phyloP scores from a whole-genome alignment of 352 stramenopile species.

The Phytopythium aichiense region DNA sequence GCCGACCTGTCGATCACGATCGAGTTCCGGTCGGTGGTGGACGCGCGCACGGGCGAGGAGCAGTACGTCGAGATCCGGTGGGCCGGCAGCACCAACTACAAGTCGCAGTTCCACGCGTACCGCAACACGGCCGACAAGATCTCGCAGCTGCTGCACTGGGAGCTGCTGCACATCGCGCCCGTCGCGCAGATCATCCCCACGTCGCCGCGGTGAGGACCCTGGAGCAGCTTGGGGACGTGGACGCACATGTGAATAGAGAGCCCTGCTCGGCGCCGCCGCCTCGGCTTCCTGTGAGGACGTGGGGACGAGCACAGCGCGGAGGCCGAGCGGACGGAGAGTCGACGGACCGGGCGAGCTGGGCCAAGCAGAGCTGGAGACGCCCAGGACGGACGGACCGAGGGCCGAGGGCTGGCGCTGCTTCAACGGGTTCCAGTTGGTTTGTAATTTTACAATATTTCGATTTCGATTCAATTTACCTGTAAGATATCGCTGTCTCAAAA shows the following conservation, averaged over 20 bases:
- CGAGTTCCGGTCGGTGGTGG: constrained; percentile 15
- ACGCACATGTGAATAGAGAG: too few species aligned
- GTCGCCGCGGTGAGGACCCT: constrained; percentile 2
- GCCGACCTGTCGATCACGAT: constrained; percentile 22
- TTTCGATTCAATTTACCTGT: too few species aligned
- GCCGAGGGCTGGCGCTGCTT: background rate
- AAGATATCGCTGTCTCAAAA: too few species aligned
- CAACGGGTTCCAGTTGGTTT: background rate
- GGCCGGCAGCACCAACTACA: constrained; percentile 25
- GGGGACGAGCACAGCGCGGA: too few species aligned
- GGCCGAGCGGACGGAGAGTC: too few species aligned
- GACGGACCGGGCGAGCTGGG: too few species aligned
- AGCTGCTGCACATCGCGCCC: constrained; percentile 13
- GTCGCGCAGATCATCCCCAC: constrained; percentile 21
- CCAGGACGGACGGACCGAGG: background rate
- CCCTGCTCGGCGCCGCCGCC: too few species aligned
- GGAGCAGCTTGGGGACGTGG: too few species aligned
- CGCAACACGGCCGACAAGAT: constrained; percentile 21
- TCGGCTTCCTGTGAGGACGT: constrained; percentile 4
- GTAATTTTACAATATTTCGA: background rate
- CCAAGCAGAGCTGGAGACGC: background rate
- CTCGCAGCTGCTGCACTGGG: constrained; percentile 20
- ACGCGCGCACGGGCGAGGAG: constrained; percentile 9
- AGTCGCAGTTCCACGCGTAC: constrained; percentile 19
- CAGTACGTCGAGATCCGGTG: constrained; percentile 19